A percentile compares a stretch with the other conserved stretches of the same genome.
Conservation (phyloP, 805 yeast species). For the Jamesozyma piceae region DNA sequence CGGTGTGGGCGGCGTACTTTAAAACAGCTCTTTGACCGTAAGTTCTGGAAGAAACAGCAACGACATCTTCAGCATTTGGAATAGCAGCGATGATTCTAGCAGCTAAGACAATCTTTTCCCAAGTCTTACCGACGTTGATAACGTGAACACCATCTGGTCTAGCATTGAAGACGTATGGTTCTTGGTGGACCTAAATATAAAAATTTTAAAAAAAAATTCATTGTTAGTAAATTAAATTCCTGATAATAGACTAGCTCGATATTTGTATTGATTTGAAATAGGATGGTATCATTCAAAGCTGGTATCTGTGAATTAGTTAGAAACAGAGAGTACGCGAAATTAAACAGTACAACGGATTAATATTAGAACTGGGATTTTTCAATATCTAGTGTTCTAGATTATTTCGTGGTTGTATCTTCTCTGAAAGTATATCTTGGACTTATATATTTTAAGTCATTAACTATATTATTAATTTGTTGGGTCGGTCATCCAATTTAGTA, state of each 20-base stretch:
- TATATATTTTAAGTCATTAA: too few species aligned
- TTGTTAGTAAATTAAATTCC: background rate
- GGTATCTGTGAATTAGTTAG: too few species aligned
- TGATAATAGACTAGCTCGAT: background rate
- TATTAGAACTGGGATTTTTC: too few species aligned
- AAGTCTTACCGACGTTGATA: conserved; percentile 97
- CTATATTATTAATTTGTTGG: too few species aligned
- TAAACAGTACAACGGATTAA: too few species aligned
- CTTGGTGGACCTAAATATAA: conserved; percentile 11
- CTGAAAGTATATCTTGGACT: too few species aligned
- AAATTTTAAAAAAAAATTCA: conserved; percentile 1
- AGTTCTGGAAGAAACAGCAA: conserved; percentile 97
- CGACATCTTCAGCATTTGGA: conserved; percentile 97
- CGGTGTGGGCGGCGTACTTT: conserved; percentile 99
- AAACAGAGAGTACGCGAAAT: too few species aligned
- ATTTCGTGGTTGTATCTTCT: too few species aligned
- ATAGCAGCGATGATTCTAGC: conserved; percentile 99
- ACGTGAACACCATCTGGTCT: conserved; percentile 99
- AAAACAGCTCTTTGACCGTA: conserved; percentile 99
- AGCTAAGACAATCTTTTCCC: conserved; percentile 99
- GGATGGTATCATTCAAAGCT: too few species aligned
- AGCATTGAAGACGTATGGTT: conserved; percentile 79
- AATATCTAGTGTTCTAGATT: too few species aligned
- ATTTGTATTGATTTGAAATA: too few species aligned
- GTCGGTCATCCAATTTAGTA: too few species aligned